Evolutionary conservation across 495 filamentous ascomycete species (phyloP).

Genomic region (Bryoglossum gracile): DNA sequence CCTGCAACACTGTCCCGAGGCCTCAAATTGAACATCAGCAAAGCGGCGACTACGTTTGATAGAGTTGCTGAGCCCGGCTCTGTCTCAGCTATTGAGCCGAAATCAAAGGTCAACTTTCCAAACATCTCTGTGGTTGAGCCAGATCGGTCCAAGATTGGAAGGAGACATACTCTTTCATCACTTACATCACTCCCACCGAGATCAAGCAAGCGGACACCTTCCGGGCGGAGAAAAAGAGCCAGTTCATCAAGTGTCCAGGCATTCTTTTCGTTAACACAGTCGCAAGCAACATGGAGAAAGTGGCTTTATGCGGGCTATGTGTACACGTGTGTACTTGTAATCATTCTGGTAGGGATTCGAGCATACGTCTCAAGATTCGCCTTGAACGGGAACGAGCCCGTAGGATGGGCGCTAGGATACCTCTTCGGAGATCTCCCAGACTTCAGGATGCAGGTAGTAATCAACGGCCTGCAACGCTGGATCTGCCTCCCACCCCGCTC

Average conservation of each 20-base stretch:
- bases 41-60: neutral
- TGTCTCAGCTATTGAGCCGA: conserved; percentile 17
- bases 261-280: conserved; percentile 71
- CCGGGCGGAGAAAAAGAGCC: conserved; percentile 59
- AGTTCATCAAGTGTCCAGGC: conserved; percentile 60
- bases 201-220: conserved; percentile 39
- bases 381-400: conserved; percentile 65
- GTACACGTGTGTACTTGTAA: conserved; percentile 53
- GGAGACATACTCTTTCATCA: conserved; percentile 23
- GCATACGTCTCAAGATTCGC: conserved; percentile 58
- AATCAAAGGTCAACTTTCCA: neutral
- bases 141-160: conserved; percentile 1
- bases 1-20: neutral
- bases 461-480: conserved; percentile 63
- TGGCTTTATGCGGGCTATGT: conserved; percentile 78
- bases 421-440: conserved; percentile 69
- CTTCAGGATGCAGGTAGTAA: conserved; percentile 60
- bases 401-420: conserved; percentile 90
- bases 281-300: conserved; percentile 67
- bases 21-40: conserved; percentile 10
- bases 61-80: conserved; percentile 3
- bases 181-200: neutral
- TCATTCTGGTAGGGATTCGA: conserved; percentile 66
- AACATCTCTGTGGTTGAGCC: no score
- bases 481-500: conserved; percentile 58